Base-by-base conservation (phyloP, 2,329 filamentous ascomycete genomes). In the Fusarium sp. region DNA sequence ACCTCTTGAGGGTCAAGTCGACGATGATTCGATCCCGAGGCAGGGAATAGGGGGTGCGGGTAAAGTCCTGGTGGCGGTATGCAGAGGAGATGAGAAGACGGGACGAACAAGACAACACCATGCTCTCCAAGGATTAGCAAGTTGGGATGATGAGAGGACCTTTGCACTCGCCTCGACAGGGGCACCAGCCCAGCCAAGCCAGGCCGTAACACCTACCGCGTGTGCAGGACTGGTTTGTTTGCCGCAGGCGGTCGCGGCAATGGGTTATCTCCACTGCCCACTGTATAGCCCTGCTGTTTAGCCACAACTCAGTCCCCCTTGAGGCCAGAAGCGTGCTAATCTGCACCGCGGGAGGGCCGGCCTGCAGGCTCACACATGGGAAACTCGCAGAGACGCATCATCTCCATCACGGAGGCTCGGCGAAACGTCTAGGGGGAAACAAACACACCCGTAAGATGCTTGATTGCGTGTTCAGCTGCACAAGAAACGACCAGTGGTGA, bases 71-170 rank as follows among this genome's bases (percentile, higher is more conserved):
- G 59, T 68, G 66, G 68, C 33, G 59, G 63, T 57, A 69, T 70
- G 72, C 52, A 65, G 66, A 70, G 67, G 66, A 63, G 56, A 77
- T 68, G 69, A 69, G 50, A 63, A 74, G 65, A 69, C 45, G 68
- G 65, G 70, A 77, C 66, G 73, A 68, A 67, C 61, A 60, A 72
- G 69, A 66, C 68, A 68, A 47, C 31, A 66, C 73, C 70, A 69
- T 78, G 70, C 57, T 71, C 40, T 66, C 64, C 67, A 38, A 50
- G 68, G 65, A 54, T 65, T 67, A 69, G 50, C 36, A 60, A 73
- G 70, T 69, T 74, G 68, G 60, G 68, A 77, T 67, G 74, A 77
- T 70, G 54, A 75, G 68, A 77, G 68, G 66, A 78, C 50, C 58
- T 69, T 70, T 72, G 69, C 61, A 65, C 56, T 63, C 56, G 27